Evolutionary conservation across 2,329 filamentous ascomycete genomes (phyloP).

Genomic region (Fusarium sp.): DNA sequence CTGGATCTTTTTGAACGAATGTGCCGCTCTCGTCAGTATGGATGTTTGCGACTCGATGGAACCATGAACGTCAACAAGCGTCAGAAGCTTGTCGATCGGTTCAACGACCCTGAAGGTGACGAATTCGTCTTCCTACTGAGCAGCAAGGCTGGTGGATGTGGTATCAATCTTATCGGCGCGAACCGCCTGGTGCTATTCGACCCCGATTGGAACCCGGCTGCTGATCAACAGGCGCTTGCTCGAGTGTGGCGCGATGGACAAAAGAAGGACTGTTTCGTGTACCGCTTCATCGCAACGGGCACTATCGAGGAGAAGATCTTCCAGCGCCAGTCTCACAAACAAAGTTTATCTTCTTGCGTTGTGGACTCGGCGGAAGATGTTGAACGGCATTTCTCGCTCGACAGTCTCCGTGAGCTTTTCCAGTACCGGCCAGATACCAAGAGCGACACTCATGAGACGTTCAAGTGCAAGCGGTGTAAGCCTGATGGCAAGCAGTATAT

Average conservation of each 20-base stretch:
- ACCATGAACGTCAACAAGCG: conserved; percentile 98
- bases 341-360: conserved; percentile 93
- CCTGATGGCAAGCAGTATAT: conserved; percentile 87
- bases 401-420: conserved; percentile 91
- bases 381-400: conserved; percentile 93
- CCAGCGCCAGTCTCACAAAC: conserved; percentile 97
- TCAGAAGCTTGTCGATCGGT: conserved; percentile 96
- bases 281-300: conserved; percentile 98
- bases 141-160: conserved; percentile 95
- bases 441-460: conserved; percentile 97
- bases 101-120: conserved; percentile 89
- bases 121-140: conserved; percentile 97
- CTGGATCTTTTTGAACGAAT: conserved; percentile 93
- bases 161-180: conserved; percentile 93
- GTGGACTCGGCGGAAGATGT: conserved; percentile 97
- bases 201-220: conserved; percentile 97
- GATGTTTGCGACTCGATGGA: conserved; percentile 88
- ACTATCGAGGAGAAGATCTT: conserved; percentile 99
- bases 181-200: conserved; percentile 97
- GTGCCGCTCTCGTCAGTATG: conserved; percentile 86
- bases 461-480: conserved; percentile 96
- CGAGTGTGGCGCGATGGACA: conserved; percentile 99
- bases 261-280: conserved; percentile 99
- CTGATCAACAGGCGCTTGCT: conserved; percentile 95
- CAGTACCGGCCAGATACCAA: conserved; percentile 86